Percentiles rank a stretch among this genome's conserved stretches.
Evolutionary conservation across 495 filamentous ascomycete genomes (phyloP).

Genomic region (Parathielavia hyrcaniae): DNA sequence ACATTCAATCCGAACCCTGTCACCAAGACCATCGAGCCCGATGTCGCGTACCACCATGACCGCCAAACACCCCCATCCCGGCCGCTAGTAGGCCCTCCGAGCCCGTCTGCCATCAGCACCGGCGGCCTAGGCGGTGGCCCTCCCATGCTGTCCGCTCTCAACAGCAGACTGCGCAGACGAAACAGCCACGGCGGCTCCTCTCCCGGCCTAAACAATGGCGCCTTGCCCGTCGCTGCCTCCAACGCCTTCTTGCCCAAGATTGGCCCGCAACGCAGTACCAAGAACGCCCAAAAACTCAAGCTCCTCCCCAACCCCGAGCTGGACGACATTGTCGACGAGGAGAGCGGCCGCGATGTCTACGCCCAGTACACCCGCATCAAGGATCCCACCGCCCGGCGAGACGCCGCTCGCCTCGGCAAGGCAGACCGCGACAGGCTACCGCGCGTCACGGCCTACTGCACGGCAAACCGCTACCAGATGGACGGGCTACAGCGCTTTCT

Average conservation of each 20-base stretch:
- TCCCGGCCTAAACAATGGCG: conserved; percentile 8
- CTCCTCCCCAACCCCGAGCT: conserved; percentile 83
- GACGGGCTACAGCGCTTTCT: conserved; percentile 82
- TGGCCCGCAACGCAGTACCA: conserved; percentile 88
- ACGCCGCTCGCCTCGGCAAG: conserved; percentile 89
- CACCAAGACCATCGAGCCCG: conserved; percentile 45
- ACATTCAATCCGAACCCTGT: conserved; percentile 48
- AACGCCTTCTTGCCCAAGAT: conserved; percentile 61
- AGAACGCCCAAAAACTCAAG: conserved; percentile 93
- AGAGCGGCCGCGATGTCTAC: conserved; percentile 92
- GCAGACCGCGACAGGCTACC: conserved; percentile 83
- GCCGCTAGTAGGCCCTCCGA: conserved; percentile 10
- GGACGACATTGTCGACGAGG: conserved; percentile 68
- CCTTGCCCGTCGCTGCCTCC: conserved; percentile 47
- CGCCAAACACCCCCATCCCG: conserved; percentile 16
- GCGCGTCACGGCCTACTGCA: conserved; percentile 92
- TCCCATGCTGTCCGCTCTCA: conserved; percentile 73
- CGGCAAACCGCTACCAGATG: conserved; percentile 80
- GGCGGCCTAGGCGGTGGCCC: conserved; percentile 40
- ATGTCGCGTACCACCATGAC: conserved; percentile 24
- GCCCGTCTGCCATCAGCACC: conserved; percentile 27
- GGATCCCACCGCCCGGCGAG: conserved; percentile 85
- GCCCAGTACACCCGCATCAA: conserved; percentile 90
- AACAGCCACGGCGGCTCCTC: conserved; percentile 60
- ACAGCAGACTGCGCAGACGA: conserved; percentile 76